Conservation (phyloP, 768 basidiomycete species). For the Coprinopsis strossmayeri region DNA sequence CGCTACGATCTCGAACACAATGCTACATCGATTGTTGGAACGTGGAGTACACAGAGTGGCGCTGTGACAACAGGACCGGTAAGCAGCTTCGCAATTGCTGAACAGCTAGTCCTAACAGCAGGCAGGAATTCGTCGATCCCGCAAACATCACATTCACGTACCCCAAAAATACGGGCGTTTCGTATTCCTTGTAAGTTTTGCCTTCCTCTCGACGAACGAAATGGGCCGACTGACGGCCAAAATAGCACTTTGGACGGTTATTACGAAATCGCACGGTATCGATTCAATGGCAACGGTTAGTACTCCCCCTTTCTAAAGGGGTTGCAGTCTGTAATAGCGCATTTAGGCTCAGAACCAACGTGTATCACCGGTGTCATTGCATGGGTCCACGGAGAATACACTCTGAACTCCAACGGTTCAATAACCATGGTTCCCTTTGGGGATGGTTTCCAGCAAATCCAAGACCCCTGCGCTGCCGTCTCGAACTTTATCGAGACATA, state of each 20-base stretch:
- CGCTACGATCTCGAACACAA: constrained; percentile 48
- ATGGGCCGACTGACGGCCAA: constrained; percentile 8
- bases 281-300: constrained; percentile 82
- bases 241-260: constrained; percentile 62
- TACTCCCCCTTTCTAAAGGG: too few relatives aligned
- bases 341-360: constrained; percentile 66
- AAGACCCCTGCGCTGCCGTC: constrained; percentile 85
- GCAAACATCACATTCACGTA: constrained; percentile 77
- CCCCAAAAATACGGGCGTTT: constrained; percentile 80
- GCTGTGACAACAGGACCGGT: constrained; percentile 79
- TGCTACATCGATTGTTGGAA: constrained; percentile 64
- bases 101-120: constrained; percentile 9
- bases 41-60: constrained; percentile 80
- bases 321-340: too few relatives aligned
- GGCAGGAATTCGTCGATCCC: constrained; percentile 80
- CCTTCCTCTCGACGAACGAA: not conserved
- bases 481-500: constrained; percentile 86
- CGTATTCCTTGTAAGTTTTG: constrained; percentile 77
- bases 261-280: constrained; percentile 89
- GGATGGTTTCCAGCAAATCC: constrained; percentile 92
- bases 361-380: constrained; percentile 87
- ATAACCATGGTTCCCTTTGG: constrained; percentile 65
- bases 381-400: constrained; percentile 86
- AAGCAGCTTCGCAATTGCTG: too few relatives aligned
- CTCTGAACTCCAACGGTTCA: constrained; percentile 68